Evolutionary conservation across 2,329 filamentous ascomycete genomes (phyloP).

Genomic region (Gnomoniopsis smithogilvyi): DNA sequence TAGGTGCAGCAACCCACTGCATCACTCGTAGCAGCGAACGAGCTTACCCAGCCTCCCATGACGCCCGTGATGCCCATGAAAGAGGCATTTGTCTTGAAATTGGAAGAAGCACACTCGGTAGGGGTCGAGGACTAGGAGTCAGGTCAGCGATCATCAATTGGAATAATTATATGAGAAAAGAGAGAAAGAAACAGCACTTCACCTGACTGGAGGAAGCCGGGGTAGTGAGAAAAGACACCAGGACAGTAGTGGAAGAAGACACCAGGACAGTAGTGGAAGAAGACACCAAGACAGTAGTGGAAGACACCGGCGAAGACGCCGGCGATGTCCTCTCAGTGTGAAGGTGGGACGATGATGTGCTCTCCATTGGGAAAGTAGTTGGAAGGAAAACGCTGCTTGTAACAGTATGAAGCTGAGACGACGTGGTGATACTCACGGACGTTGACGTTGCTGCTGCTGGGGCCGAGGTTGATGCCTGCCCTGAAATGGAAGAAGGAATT

Average conservation of each 20-base stretch:
- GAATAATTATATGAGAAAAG: not conserved
- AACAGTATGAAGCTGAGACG: not conserved
- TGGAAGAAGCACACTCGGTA: conserved; percentile 7
- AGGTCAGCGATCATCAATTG: not conserved
- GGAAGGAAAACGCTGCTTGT: not conserved
- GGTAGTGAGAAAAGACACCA: not conserved
- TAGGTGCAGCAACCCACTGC: conserved; percentile 7
- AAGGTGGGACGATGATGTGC: not conserved
- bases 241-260: not conserved
- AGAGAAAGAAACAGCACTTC: not conserved
- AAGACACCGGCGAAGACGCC: not conserved
- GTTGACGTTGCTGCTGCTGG: not conserved
- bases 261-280: not conserved
- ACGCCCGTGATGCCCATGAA: conserved; percentile 12
- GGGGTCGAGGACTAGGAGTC: not conserved
- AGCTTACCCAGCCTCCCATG: conserved; percentile 3
- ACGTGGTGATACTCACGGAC: conserved; percentile 4
- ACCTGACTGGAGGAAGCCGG: not conserved
- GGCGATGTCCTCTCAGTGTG: not conserved
- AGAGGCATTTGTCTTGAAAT: conserved; percentile 4
- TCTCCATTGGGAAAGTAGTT: not conserved
- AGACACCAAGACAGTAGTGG: not conserved
- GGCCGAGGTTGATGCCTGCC: not conserved
- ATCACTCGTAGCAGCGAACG: conserved; percentile 1
- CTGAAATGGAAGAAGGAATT: not conserved